Conservation (phyloP, 2,329 filamentous ascomycete genomes). For the Penicillium sp. region DNA sequence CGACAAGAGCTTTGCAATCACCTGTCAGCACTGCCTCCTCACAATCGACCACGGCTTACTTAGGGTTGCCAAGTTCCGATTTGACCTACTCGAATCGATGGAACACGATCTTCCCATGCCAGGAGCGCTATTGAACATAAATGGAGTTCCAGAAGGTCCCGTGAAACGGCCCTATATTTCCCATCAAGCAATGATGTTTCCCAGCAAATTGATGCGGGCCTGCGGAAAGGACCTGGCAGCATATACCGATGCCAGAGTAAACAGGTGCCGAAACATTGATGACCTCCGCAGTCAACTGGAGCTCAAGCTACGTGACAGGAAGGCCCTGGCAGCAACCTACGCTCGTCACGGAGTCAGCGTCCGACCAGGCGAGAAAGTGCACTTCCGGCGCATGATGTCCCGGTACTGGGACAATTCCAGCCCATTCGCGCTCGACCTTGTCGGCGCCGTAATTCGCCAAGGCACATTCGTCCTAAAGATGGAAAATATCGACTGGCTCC, state of each 20-base stretch:
- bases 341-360: constrained; percentile 12
- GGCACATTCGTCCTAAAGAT: constrained; percentile 58
- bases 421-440: constrained; percentile 40
- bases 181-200: constrained; percentile 18
- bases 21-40: constrained; percentile 54
- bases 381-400: constrained; percentile 47
- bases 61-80: constrained; percentile 60
- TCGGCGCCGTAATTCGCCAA: constrained; percentile 44
- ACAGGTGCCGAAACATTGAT: constrained; percentile 46
- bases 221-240: constrained; percentile 50
- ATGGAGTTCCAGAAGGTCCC: constrained; percentile 49
- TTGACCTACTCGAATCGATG: constrained; percentile 54
- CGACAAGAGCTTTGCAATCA: constrained; percentile 46
- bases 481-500: constrained; percentile 75
- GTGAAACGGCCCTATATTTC: neutral
- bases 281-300: constrained; percentile 34
- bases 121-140: constrained; percentile 62
- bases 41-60: constrained; percentile 59
- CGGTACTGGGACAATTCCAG: constrained; percentile 43
- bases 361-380: constrained; percentile 25
- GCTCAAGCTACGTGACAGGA: constrained; percentile 47
- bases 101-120: constrained; percentile 57
- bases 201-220: constrained; percentile 5
- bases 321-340: constrained; percentile 36
- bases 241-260: constrained; percentile 53